Conservation (phyloP, 257 asterid genomes). For the Lycium ferocissimum region DNA sequence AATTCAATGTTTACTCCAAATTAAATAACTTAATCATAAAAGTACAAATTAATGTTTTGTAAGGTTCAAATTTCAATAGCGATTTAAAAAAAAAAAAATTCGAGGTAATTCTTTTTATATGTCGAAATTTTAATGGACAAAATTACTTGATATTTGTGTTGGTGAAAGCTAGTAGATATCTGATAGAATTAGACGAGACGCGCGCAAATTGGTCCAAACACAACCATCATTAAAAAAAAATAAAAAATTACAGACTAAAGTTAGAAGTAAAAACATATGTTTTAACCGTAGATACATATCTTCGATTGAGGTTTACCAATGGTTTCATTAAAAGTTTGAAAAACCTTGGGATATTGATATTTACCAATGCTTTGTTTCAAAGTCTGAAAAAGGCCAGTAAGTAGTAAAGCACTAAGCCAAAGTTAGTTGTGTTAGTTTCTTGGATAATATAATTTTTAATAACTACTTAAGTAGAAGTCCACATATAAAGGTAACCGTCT, state of each 20-base stretch:
- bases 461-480: slow-evolving; percentile 30
- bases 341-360: neutral
- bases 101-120: neutral
- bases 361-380: slow-evolving; percentile 10
- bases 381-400: slow-evolving; percentile 2
- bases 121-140: neutral
- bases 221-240: neutral
- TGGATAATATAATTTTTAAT: neutral
- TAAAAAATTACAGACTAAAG: neutral
- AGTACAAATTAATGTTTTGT: too few species aligned
- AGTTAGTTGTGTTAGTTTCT: slow-evolving; percentile 19
- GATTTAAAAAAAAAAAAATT: neutral
- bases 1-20: neutral
- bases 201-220: neutral
- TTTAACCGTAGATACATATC: neutral
- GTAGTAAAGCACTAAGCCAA: slow-evolving; percentile 10
- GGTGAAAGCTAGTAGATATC: neutral
- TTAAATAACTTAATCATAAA: neutral
- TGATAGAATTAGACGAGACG: neutral
- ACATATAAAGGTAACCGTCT: slow-evolving; percentile 54
- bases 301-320: too few species aligned
- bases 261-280: neutral
- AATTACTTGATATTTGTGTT: neutral
- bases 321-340: neutral
- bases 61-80: neutral